Evolutionary conservation across 192 early-diverging fungal species (phyloP).

Genomic region (Chytriomyces sp.): DNA sequence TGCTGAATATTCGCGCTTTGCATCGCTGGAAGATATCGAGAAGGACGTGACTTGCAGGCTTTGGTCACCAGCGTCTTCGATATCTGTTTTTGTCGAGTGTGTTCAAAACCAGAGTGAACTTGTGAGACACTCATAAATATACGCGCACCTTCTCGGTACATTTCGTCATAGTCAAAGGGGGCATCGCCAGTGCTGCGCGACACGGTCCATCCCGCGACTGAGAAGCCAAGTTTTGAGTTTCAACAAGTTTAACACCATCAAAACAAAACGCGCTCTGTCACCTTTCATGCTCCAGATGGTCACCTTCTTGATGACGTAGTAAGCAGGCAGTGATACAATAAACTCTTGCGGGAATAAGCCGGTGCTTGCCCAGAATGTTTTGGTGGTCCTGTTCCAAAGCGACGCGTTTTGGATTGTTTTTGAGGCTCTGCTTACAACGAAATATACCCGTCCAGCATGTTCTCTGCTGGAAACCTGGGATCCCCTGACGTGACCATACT

Average conservation of each 20-base stretch:
- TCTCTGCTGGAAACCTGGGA: conserved; percentile 22
- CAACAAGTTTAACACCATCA: neutral
- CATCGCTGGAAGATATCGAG: conserved; percentile 8
- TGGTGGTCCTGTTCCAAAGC: neutral
- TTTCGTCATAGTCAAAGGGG: conserved; percentile 34
- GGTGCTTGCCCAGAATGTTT: conserved; percentile 25
- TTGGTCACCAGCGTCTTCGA: conserved; percentile 28
- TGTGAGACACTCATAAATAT: neutral
- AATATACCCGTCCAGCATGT: conserved; percentile 28
- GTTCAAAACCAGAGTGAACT: too few species aligned
- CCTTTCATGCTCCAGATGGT: conserved; percentile 39
- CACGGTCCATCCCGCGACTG: conserved; percentile 36
- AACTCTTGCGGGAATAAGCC: conserved; percentile 32
- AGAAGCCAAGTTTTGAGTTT: neutral
- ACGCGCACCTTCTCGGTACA: conserved; percentile 25
- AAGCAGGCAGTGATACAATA: conserved; percentile 8
- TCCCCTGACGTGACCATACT: conserved; percentile 29
- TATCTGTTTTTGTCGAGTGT: conserved; percentile 20
- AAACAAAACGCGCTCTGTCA: neutral
- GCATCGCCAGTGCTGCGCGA: conserved; percentile 6
- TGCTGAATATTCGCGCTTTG: conserved; percentile 6
- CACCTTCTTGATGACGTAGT: conserved; percentile 32
- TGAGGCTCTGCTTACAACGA: neutral
- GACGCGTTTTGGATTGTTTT: neutral
- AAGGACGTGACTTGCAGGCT: conserved; percentile 33